phyloP scores from a whole-genome alignment of 2,329 filamentous ascomycete genomes.

The Grosmannia penicillata region DNA sequence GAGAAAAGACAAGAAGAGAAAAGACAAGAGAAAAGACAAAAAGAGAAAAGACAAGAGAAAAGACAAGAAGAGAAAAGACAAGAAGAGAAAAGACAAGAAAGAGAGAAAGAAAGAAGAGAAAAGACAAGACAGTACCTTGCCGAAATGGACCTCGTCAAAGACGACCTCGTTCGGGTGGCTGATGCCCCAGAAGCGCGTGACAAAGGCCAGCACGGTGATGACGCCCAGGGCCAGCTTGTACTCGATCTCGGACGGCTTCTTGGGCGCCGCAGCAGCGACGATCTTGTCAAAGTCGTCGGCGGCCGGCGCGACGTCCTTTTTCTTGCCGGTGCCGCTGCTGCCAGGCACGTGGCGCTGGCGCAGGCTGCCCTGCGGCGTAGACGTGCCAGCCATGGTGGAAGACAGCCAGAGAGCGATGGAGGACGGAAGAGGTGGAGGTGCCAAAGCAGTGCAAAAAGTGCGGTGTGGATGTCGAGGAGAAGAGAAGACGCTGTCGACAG shows the following conservation, averaged over 20 bases:
- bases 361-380: constrained; percentile 41
- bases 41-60: too few species aligned
- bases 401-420: neutral
- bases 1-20: neutral
- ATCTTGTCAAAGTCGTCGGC: constrained; percentile 38
- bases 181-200: constrained; percentile 93
- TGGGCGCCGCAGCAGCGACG: constrained; percentile 24
- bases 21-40: neutral
- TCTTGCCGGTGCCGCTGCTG: constrained; percentile 21
- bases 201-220: constrained; percentile 71
- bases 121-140: constrained; percentile 53
- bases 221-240: constrained; percentile 66
- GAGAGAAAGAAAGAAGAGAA: neutral
- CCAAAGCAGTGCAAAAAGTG: neutral
- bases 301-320: constrained; percentile 27
- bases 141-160: constrained; percentile 98
- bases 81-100: neutral
- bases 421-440: neutral
- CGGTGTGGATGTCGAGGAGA: neutral
- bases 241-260: constrained; percentile 51
- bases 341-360: constrained; percentile 41
- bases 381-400: constrained; percentile 15
- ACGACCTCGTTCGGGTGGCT: constrained; percentile 92
- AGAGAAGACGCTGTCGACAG: too few species aligned
- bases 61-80: too few species aligned